Base-by-base conservation (phyloP, 1,139 yeast genomes). In the Meyerozyma elateridarum region DNA sequence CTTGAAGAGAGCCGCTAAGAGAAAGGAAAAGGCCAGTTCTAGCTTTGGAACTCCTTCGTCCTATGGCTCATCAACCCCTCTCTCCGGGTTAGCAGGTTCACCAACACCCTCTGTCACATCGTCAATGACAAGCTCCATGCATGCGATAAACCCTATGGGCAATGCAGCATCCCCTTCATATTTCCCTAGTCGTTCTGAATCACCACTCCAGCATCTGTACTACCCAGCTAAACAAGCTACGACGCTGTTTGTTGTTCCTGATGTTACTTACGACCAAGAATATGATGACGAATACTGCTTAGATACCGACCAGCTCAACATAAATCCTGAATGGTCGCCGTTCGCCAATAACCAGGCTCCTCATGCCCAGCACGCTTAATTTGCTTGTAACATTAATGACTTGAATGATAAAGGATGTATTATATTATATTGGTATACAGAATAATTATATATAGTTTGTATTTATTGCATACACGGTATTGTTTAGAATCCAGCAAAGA, bases 211-310 rank as follows among this genome's bases (percentile, higher is more conserved):
- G 18, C 9, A 24, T 13, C 27, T 14, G n/a, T n/a, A n/a, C n/a
- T n/a, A n/a, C n/a, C n/a, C n/a, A n/a, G n/a, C n/a, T n/a, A n/a
- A n/a, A n/a, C n/a, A n/a, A n/a, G n/a, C n/a, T n/a, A n/a, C n/a
- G n/a, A n/a, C n/a, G n/a, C n/a, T n/a, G 27, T 5, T 24, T n/a
- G 8, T 24, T 8, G 18, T 18, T 4, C 15, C n/a, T 22, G 27
- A 24, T 8, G 8, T 15, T 8, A 15, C 18, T 8, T 17, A n/a
- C 13, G 28, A 37, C 11, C 55, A 59, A 9, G 72, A 67, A 41
- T 66, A 64, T 42, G 73, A 66, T 41, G 73, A 68, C 40, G 73
- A 65, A 27, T 68, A 50, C 42, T 67, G 74, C 45, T 59, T 67
- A 36, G 73, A 67, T 41, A 52, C 60, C 11, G 74, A 68, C 37